Evolutionary conservation across 495 filamentous ascomycete species (phyloP), one percentile per base, ranked within the genome.

Genomic region (Amniculicola lignicola): DNA sequence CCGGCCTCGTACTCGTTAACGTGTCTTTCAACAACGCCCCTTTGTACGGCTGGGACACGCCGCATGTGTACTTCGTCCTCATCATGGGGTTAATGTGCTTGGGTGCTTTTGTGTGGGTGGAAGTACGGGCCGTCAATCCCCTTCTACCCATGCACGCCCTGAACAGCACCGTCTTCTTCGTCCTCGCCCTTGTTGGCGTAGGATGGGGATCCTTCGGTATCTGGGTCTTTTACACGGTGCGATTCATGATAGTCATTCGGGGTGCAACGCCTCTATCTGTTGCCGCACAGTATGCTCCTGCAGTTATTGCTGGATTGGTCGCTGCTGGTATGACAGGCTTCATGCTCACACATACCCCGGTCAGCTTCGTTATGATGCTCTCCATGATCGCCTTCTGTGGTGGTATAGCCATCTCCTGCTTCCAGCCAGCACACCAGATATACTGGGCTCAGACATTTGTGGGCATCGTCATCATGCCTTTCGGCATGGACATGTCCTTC

Each of bases 401-500:
- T 23, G 67, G 65, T 15, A 61, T 57, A 18, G 49, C 59, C 37
- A 45, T 69, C 18, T 38, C 55, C 21, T 60, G 23, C 12, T 61
- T 58, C 18, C 42, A 46, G 50, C 64, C 64, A 3, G 50, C 44
- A 15, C 42, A 64, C 3, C 64, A 67, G 48, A 56, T 31, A 19
- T 67, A 69, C 59, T 69, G 66, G 66, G 62, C 62, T 1, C 62
- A 69, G 29, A 63, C 59, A 29, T 69, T 69, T 38, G 39, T 63
- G 35, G 53, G 51, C 39, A 57, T 67, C 28, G 40, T 68, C 57
- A 53, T 70, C 52, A 68, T 70, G 62, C 65, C 67, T 9, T 68
- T 64, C 33, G 67, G 63, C 14, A 70, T 70, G 66, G 65, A 68
- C 48, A 68, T 66, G 60, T 58, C 54, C 14, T 68, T 70, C 33